These are phyloP conservation scores for Metarhizium robertsii DNA, from an alignment of 2,329 filamentous ascomycete genomes.

Conservation along the genomic window DNA sequence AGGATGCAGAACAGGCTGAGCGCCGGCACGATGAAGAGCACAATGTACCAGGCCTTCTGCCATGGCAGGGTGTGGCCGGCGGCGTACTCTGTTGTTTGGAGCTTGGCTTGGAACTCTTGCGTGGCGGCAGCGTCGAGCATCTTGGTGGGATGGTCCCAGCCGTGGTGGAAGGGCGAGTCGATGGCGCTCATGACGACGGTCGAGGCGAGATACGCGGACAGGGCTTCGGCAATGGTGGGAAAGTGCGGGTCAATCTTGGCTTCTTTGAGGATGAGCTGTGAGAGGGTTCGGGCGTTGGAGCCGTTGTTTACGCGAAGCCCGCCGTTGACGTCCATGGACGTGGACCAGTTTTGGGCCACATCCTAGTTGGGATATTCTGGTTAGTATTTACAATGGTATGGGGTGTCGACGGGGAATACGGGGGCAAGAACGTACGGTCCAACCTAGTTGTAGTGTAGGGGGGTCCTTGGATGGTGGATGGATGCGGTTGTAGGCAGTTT, in stretches of 20 bases:
- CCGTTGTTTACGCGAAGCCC: slow-evolving; percentile 47
- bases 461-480: no score
- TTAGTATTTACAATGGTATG: no score
- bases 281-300: slow-evolving; percentile 46
- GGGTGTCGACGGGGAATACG: no score
- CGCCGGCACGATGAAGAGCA: slow-evolving; percentile 55
- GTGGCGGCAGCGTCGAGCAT: slow-evolving; percentile 32
- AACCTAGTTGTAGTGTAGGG: no score
- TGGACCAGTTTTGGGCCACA: slow-evolving; percentile 21
- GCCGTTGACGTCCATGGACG: slow-evolving; percentile 43
- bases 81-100: slow-evolving; percentile 60
- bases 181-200: slow-evolving; percentile 54
- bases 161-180: slow-evolving; percentile 51
- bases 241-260: slow-evolving; percentile 36
- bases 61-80: slow-evolving; percentile 52
- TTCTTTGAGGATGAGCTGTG: slow-evolving; percentile 38
- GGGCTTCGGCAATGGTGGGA: slow-evolving; percentile 63
- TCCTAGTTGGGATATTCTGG: no score
- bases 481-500: no score
- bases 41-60: slow-evolving; percentile 57
- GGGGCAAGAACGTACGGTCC: no score
- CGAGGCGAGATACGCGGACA: slow-evolving; percentile 60
- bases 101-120: slow-evolving; percentile 54
- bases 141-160: slow-evolving; percentile 35
- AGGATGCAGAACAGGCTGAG: slow-evolving; percentile 57